Evolutionary conservation across 2,329 filamentous ascomycete species (phyloP), one percentile per base, ranked within the genome.

Genomic region (Beauveria medogensis): DNA sequence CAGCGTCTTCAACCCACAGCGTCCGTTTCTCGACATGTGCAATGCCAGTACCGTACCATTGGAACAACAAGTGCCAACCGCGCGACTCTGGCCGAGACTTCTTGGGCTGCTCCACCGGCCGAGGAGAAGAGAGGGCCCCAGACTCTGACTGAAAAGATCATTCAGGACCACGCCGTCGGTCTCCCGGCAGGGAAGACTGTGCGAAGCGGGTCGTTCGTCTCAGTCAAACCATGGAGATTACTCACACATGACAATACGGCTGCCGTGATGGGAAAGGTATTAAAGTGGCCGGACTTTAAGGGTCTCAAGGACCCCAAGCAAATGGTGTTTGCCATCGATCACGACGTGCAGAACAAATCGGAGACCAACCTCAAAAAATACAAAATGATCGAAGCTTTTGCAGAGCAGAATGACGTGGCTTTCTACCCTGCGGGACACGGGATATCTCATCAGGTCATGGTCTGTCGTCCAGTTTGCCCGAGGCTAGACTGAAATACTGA

Each of bases 61-160:
- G 40, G 24, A 5, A 26, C 53, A n/a, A 55, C 53, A 46, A 22
- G 26, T 20, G 9, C 40, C 9, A 55, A 55, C 22, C 40, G 40
- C 28, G 55, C 41, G 12, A 40, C 43, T n/a, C n/a, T 48, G 26
- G 28, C 30, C 20, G 55, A 57, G 28, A 37, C 43, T 12, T 48
- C 55, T 5, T 57, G 28, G 30, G 40, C 51, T 26, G 51, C 18
- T 14, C 28, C 55, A 7, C 30, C 55, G 22, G 44, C 28, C 12
- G 55, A 48, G 43, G 43, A 26, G 18, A 47, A 16, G n/a, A 16
- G 55, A 40, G n/a, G 41, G 2, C 83, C 90, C 0, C 92, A 96
- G 74, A 97, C 90, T 3, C 75, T 96, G 56, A 94, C 90, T 3
- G 92, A 97, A 73, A 96, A 96, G 79, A 96, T 97, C 62, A 87